Conservation (phyloP, 306 rosid genomes). For the Sicyos edulis region DNA sequence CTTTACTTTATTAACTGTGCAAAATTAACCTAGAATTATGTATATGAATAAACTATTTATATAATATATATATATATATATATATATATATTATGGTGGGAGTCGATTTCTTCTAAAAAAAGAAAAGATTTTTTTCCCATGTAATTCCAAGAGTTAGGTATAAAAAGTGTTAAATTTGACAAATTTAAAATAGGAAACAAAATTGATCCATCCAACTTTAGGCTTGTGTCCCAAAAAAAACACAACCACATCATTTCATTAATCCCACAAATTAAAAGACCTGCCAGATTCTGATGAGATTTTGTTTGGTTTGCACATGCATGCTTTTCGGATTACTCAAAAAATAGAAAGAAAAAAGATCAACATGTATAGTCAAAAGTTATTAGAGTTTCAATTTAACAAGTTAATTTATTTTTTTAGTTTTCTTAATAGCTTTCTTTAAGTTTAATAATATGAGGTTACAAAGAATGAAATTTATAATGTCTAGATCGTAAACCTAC, state of each 20-base stretch:
- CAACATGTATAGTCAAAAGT: not conserved
- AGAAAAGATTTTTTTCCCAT: not conserved
- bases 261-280: constrained; percentile 8
- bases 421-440: too few species aligned
- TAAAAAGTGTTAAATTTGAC: constrained; percentile 14
- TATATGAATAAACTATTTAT: not conserved
- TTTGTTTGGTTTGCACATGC: constrained; percentile 7
- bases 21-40: not conserved
- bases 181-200: not conserved
- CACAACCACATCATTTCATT: not conserved
- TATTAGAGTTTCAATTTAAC: too few species aligned
- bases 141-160: constrained; percentile 22
- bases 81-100: not conserved
- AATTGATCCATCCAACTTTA: constrained; percentile 2
- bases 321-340: not conserved
- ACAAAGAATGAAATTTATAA: too few species aligned
- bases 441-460: too few species aligned
- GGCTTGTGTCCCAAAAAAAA: not conserved
- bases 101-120: constrained; percentile 5
- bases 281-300: constrained; percentile 9
- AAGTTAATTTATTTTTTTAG: too few species aligned
- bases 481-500: too few species aligned
- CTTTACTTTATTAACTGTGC: not conserved
- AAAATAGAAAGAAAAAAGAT: not conserved
- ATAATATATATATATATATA: too few species aligned